phyloP scores from a whole-genome alignment of 2,329 filamentous ascomycete species.

The Alternaria incomplexa region DNA sequence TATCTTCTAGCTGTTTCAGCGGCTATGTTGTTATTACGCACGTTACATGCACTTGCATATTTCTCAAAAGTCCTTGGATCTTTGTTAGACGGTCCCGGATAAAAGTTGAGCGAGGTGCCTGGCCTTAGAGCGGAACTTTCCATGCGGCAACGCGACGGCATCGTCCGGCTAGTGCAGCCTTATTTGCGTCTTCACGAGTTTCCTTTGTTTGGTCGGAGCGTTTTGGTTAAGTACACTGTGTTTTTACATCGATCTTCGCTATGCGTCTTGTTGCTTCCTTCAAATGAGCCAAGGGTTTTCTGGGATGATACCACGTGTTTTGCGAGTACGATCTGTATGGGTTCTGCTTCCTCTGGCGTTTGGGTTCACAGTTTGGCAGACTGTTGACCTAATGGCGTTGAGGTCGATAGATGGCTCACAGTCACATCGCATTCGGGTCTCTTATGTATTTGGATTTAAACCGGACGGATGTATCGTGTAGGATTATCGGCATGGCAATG shows the following conservation, averaged over 20 bases:
- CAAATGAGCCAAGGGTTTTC: slow-evolving; percentile 12
- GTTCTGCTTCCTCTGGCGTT: slow-evolving; percentile 34
- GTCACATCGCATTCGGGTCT: slow-evolving; percentile 15
- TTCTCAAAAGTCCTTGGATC: slow-evolving; percentile 31
- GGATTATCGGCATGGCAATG: slow-evolving; percentile 16
- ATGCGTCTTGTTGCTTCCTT: slow-evolving; percentile 17
- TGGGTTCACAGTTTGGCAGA: slow-evolving; percentile 19
- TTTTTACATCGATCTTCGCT: slow-evolving; percentile 13
- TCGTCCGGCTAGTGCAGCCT: slow-evolving; percentile 8
- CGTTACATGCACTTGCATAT: slow-evolving; percentile 35
- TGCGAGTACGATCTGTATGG: slow-evolving; percentile 22
- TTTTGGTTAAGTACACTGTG: slow-evolving; percentile 6
- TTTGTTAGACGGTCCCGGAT: slow-evolving; percentile 20
- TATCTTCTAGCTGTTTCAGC: slow-evolving; percentile 25
- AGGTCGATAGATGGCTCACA: slow-evolving; percentile 17
- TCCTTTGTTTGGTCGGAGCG: slow-evolving; percentile 12
- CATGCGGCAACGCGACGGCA: slow-evolving; percentile 11
- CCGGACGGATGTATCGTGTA: slow-evolving; percentile 18
- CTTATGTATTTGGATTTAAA: neutral
- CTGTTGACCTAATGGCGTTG: slow-evolving; percentile 23
- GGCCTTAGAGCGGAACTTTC: slow-evolving; percentile 5
- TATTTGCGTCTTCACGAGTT: slow-evolving; percentile 1
- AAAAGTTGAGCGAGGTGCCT: slow-evolving; percentile 25
- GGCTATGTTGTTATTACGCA: slow-evolving; percentile 34
- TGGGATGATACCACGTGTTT: slow-evolving; percentile 44